Base-by-base conservation (phyloP, 1,284 basidiomycete species). In the Microbotryum lychnidis-dioicae region DNA sequence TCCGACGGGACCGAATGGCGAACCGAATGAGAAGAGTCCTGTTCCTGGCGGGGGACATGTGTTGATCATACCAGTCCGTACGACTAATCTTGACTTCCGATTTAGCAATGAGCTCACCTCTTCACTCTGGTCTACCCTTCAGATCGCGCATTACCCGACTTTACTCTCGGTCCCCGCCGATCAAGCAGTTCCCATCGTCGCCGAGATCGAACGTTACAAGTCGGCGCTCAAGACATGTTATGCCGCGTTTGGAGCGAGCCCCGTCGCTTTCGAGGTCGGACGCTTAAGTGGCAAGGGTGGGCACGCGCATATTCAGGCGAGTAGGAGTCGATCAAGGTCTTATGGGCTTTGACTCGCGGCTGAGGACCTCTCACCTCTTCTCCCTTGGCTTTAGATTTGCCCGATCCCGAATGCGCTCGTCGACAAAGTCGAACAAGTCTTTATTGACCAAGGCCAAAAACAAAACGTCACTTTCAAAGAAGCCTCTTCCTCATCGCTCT, bases 1-100 rank as follows among this genome's bases (percentile, higher is more conserved):
- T 48, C 87, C 89, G 14, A 91, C 91, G 1, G 83, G 82, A 66
- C 80, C 81, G 37, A 77, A 77, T 7, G 69, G 68, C 48, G 75
- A 77, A 29, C 77, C 80, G 67, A 42, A 66, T 21, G 54, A 57
- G 42, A 31, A 31, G 31, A 31, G 63, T 8, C 73, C 77, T 51
- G 85, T 97, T 18, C 92, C 92, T 1, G 92, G 92, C 21, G 93
- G 92, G 23, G 92, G 93, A 0, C 93, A 97, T 74, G 86, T 93
- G 50, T 81, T 97, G 52, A 74, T 79, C 56, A 73, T 71, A 46
- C 71, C 72, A 2, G 68, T 71, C 18, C 16, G 67, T 56, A 23
- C 2, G 10, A 16, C 14, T 31, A 9, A 2, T 31, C 8, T 31
- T 31, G 31, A 7, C 9, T n/a, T 20, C 21, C 4, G 4, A 20